Evolutionary conservation across 2,329 filamentous ascomycete species (phyloP).

Genomic region (Botryotinia narcissicola): DNA sequence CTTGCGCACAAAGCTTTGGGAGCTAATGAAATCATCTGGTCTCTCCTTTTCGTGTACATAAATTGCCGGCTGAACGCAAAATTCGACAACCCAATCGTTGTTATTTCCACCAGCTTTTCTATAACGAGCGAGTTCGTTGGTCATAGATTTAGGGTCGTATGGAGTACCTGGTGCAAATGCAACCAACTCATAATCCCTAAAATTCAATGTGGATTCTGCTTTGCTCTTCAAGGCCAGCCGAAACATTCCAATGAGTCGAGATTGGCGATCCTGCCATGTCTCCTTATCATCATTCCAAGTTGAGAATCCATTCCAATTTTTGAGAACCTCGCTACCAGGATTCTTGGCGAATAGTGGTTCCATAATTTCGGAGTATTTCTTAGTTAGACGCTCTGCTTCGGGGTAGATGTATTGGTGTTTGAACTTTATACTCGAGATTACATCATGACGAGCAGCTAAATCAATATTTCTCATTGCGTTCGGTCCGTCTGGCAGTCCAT

Average conservation of each 20-base stretch:
- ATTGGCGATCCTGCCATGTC: constrained; percentile 15
- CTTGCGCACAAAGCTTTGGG: neutral
- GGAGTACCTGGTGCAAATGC: constrained; percentile 20
- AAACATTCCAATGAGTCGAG: constrained; percentile 20
- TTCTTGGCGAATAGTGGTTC: constrained; percentile 23
- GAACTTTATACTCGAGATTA: constrained; percentile 16
- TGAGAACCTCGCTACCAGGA: neutral
- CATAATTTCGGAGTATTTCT: constrained; percentile 19
- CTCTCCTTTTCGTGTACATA: neutral
- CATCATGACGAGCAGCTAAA: constrained; percentile 10
- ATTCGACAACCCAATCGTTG: neutral
- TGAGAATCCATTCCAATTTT: constrained; percentile 19
- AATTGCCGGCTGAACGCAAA: constrained; percentile 3
- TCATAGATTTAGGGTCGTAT: constrained; percentile 22
- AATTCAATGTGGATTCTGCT: constrained; percentile 24
- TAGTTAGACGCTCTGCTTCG: constrained; percentile 11
- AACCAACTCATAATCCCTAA: constrained; percentile 26
- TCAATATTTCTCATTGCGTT: constrained; percentile 23
- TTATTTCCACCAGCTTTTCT: neutral
- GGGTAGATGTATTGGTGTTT: neutral
- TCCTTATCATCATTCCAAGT: constrained; percentile 20
- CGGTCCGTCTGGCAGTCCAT: constrained; percentile 18
- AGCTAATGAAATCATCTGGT: neutral
- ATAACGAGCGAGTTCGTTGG: constrained; percentile 12
- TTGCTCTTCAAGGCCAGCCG: constrained; percentile 20